Evolutionary conservation across 495 filamentous ascomycete genomes (phyloP), one percentile per base, ranked within the genome.

Genomic region (Neurospora pannonica): DNA sequence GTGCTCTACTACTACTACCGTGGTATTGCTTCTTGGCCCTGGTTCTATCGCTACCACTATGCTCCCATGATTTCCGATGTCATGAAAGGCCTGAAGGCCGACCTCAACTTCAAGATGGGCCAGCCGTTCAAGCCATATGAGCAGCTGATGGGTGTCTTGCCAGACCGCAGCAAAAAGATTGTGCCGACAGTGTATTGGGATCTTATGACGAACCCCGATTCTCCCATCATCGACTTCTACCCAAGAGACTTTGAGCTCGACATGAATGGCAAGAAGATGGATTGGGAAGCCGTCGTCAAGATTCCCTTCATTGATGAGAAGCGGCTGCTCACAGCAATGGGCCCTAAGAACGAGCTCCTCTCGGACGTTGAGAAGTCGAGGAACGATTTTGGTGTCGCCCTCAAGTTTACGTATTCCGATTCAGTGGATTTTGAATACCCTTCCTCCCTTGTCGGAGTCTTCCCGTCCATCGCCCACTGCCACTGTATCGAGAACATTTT

Each of bases 261-360:
- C 79, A 98, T 98, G 95, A 98, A 98, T 77, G 97, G 97, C 72
- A 99, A 99, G 87, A 99, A 97, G 85, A 97, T 97, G 94, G 97
- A 98, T 76, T 99, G 97, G 97, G 97, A 99, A 78, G 97, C 96
- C 38, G 95, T 99, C 46, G 94, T 98, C 71, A 98, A 97, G 83
- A 98, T 99, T 75, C 97, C 97, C 0, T 99, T 99, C 83, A 99
- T 99, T 77, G 94, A 98, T 38, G 95, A 98, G 80, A 87, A 88
- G 71, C 88, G 97, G 4, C 84, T 99, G 21, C 85, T 99, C 43
- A 84, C 85, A 40, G 97, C 95, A 13, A 96, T 99, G 89, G 91
- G 87, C 21, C 91, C 93, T 13, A 93, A 90, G 79, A 94, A 98
- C 73, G 84, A 90, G 67, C 85, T 92, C 36, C 87, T 99, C 28